Percentiles rank a stretch among this genome's conserved stretches.
Conservation (phyloP, 352 stramenopile species). For the Globisporangium cystogenes region DNA sequence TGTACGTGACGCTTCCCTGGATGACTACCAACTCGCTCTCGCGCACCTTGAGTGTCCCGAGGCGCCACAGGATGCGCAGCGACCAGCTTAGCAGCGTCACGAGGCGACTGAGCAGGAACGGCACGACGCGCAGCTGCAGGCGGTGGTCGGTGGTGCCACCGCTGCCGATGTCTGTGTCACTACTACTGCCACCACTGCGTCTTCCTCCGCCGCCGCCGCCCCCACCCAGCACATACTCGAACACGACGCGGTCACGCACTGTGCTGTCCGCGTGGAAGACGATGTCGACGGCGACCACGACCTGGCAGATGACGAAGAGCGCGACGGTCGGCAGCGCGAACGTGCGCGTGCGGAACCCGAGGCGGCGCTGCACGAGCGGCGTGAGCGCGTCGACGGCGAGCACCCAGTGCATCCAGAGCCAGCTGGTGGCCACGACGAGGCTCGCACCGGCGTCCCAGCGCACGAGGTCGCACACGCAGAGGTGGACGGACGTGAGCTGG, state of each 20-base stretch:
- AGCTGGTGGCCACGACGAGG: constrained; percentile 12
- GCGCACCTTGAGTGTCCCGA: constrained; percentile 2
- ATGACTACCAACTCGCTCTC: constrained; percentile 10
- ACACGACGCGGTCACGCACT: constrained; percentile 6
- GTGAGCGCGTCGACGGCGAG: constrained; percentile 22
- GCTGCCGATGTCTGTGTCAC: no score
- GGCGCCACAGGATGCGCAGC: constrained; percentile 5
- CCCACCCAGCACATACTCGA: not conserved
- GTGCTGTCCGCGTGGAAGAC: not conserved
- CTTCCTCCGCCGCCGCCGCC: no score
- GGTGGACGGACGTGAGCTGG: constrained; percentile 22
- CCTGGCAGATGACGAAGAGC: constrained; percentile 2
- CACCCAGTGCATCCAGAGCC: constrained; percentile 27
- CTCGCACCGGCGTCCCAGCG: constrained; percentile 16
- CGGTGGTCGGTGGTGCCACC: not conserved
- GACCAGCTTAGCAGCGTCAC: constrained; percentile 8
- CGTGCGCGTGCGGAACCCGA: constrained; percentile 2
- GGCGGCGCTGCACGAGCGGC: not conserved
- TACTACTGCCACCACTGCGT: no score
- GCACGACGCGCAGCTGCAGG: constrained; percentile 4
- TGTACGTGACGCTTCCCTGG: constrained; percentile 8
- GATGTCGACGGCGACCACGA: constrained; percentile 3
- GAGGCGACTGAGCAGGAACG: constrained; percentile 6
- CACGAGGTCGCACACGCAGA: constrained; percentile 26
- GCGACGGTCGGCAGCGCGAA: constrained; percentile 3